Percentiles rank a stretch among this genome's conserved stretches.
These are phyloP conservation scores for Pythium apleroticum DNA, from an alignment of 352 stramenopile genomes.

Conservation along the genomic window DNA sequence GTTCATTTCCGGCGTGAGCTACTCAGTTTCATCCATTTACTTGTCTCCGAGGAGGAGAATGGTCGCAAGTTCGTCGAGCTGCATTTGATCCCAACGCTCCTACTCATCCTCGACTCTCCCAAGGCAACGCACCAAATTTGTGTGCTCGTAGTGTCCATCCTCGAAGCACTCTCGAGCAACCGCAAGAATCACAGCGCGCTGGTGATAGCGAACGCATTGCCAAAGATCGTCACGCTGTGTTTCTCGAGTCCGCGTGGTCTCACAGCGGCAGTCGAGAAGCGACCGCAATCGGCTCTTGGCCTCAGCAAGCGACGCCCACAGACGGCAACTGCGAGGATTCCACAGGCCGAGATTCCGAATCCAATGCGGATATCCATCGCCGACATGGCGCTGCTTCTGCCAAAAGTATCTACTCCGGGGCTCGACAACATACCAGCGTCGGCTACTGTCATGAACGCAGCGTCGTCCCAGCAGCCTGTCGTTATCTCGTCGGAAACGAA, in stretches of 20 bases:
- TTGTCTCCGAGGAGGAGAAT: conserved; percentile 62
- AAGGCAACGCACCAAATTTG: conserved; percentile 39
- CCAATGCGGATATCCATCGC: not conserved
- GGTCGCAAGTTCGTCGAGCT: conserved; percentile 56
- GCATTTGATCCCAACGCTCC: conserved; percentile 48
- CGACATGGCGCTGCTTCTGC: conserved; percentile 1
- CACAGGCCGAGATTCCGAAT: not conserved
- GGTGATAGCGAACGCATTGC: conserved; percentile 44
- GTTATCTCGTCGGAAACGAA: conserved; percentile 28
- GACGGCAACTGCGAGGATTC: conserved; percentile 1
- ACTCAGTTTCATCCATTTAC: conserved; percentile 59
- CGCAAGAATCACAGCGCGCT: conserved; percentile 54
- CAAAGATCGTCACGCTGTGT: conserved; percentile 52
- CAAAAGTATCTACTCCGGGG: conserved; percentile 4
- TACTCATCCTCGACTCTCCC: conserved; percentile 46
- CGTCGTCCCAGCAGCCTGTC: not conserved
- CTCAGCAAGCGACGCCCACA: conserved; percentile 1
- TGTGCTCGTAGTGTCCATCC: conserved; percentile 54
- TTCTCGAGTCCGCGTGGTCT: conserved; percentile 30
- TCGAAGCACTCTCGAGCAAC: conserved; percentile 53
- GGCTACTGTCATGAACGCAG: not conserved
- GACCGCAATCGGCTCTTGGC: not conserved
- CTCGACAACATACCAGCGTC: not conserved
- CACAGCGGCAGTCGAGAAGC: conserved; percentile 1
- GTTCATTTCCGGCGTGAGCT: conserved; percentile 52